Evolutionary conservation across 305 asterid species (phyloP), one percentile per base, ranked within the genome.

Genomic region (Salvia sclarea): DNA sequence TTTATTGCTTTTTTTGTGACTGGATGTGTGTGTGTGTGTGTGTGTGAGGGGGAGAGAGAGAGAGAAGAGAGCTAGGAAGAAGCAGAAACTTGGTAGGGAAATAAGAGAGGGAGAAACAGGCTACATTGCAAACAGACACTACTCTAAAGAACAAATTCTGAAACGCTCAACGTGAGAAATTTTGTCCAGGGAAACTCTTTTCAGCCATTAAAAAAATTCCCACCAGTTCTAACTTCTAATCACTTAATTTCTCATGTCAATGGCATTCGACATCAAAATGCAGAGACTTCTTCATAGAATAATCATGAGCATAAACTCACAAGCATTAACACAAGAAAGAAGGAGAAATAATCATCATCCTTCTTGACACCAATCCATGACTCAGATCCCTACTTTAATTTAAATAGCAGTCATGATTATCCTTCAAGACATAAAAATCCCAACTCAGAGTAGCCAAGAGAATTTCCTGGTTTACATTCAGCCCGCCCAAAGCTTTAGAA

Each of bases 291-390:
- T 47, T 54, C 25, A 17, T 14, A 66, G 16, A 38, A 64, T 40
- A 69, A 68, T 21, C 22, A 61, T 8, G 38, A 35, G 64, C 64
- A 67, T 5, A 53, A 11, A 24, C 5, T 53, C 7, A 58, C 70
- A 68, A 38, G 52, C 60, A 48, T 61, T 8, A 60, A 22, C 49
- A 22, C 25, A 18, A 41, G 33, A 48, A 18, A 0, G 2, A 35
- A 28, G 49, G 16, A 75, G 35, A 22, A 44, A 45, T 13, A 37
- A 45, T 13, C 50, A 53, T 55, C 52, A 47, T 61, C 66, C 40
- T 61, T 65, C 59, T 60, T 25, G 14, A 60, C 38, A 49, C 31
- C 30, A 12, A 16, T 54, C 48, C 64, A 71, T 12, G 16, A 37
- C 64, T 20, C 17, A n/a, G 8, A n/a, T 44, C 41, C 66, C 40